Conservation (phyloP, 768 basidiomycete genomes). For the Auriscalpium orientale region DNA sequence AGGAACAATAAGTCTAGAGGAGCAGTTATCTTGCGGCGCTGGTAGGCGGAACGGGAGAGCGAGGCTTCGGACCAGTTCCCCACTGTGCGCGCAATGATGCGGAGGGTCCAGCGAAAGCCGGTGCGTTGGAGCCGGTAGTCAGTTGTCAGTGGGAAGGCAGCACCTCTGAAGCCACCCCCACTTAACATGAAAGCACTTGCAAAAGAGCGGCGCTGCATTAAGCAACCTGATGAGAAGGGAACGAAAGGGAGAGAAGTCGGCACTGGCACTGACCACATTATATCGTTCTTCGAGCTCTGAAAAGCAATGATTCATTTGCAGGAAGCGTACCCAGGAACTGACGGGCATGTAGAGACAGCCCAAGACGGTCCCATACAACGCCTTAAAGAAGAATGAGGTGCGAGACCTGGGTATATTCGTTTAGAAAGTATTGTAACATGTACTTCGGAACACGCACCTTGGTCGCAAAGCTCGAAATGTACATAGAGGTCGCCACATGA, state of each 20-base stretch:
- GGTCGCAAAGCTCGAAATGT: conserved; percentile 16
- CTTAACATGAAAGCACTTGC: conserved; percentile 18
- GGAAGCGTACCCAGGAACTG: not conserved
- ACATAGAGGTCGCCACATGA: conserved; percentile 9
- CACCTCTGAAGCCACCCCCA: conserved; percentile 17
- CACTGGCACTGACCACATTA: not conserved
- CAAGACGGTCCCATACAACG: conserved; percentile 16
- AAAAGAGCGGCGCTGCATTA: conserved; percentile 12
- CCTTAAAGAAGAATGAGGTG: conserved; percentile 18
- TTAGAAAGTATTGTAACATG: too few relatives aligned
- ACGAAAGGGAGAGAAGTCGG: not conserved
- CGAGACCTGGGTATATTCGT: conserved; percentile 10
- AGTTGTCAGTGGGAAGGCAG: conserved; percentile 16
- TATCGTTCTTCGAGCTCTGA: conserved; percentile 17
- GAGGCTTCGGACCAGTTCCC: conserved; percentile 14
- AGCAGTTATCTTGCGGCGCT: conserved; percentile 12
- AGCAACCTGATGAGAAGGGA: not conserved
- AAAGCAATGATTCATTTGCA: too few relatives aligned
- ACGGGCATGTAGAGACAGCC: conserved; percentile 6
- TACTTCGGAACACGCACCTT: conserved; percentile 1
- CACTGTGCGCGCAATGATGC: conserved; percentile 14
- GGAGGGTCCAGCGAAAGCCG: conserved; percentile 19
- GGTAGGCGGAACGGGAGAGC: conserved; percentile 13
- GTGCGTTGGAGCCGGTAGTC: too few relatives aligned
- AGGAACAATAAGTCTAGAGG: conserved; percentile 16